Base-by-base conservation (phyloP, 805 yeast genomes). In the Pichia manshurica region DNA sequence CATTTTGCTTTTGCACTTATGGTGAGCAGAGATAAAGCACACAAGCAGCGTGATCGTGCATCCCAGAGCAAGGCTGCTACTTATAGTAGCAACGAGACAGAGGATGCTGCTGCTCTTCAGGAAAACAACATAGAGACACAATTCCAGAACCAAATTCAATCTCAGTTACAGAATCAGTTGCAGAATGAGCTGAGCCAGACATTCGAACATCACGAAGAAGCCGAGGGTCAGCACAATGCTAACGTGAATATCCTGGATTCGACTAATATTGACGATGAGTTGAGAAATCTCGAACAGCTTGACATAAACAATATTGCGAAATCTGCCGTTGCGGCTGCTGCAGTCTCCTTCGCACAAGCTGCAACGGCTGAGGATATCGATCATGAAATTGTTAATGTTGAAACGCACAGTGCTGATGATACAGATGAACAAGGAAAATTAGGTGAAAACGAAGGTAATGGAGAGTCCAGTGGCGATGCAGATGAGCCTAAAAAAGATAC, bases 191-290 rank as follows among this genome's bases (percentile, higher is more conserved):
- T 46, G 16, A 31, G 33, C 19, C 7, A 32, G 7, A 25, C 37
- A 3, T 21, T 37, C 6, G 31, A 29, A 2, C 9, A 19, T 17
- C 33, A 25, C 21, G 25, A 28, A 6, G 28, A n/a, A n/a, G 17
- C 20, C 6, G 23, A 17, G n/a, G 28, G 23, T 10, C 21, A 19
- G n/a, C 15, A 19, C 25, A 22, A 5, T 16, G 39, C 15, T 8
- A 33, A 33, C 12, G 36, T 33, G n/a, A 48, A 39, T 16, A 17
- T 49, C 3, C 21, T 45, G 13, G 54, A 51, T 29, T 38, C 48
- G 10, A 34, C 53, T 3, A 47, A 47, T 17, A 52, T 48, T n/a
- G 54, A 47, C 39, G 55, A 50, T 44, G 56, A 53, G 29, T 39
- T 53, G 29, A 46, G 48, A 34, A 52, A 51, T 20, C 23, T 51